A percentile compares a stretch with the other conserved stretches of the same genome.
Evolutionary conservation across 768 basidiomycete genomes (phyloP).

Genomic region (Hericium coralloides): DNA sequence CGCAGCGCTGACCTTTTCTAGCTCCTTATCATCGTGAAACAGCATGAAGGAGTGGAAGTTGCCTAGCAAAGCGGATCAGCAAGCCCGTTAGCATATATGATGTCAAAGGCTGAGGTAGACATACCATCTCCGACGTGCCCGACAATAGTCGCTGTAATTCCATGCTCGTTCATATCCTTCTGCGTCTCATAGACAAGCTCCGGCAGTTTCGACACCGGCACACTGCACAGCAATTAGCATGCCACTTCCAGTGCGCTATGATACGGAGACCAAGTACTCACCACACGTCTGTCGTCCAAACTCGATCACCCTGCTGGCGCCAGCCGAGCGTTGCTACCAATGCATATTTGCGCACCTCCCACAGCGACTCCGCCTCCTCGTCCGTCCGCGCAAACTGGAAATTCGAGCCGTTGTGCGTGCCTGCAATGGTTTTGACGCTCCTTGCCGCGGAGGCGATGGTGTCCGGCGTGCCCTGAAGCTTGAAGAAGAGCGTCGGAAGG

Average conservation of each 20-base stretch:
- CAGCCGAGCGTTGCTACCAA: constrained; percentile 57
- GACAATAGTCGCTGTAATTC: constrained; percentile 34
- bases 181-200: constrained; percentile 32
- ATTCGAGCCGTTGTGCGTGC: constrained; percentile 48
- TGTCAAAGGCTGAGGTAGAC: background rate
- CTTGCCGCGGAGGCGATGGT: constrained; percentile 51
- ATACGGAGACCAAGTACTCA: constrained; percentile 22
- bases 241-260: background rate
- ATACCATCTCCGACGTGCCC: constrained; percentile 35
- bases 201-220: constrained; percentile 26
- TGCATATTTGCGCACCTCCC: constrained; percentile 83
- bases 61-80: constrained; percentile 19
- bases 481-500: constrained; percentile 82
- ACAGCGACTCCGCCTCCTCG: constrained; percentile 66
- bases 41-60: constrained; percentile 47
- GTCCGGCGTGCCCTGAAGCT: constrained; percentile 70
- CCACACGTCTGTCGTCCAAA: constrained; percentile 92
- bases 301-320: constrained; percentile 50
- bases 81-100: background rate
- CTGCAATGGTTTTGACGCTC: constrained; percentile 49
- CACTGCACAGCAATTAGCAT: constrained; percentile 12
- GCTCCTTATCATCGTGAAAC: constrained; percentile 50
- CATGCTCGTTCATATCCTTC: constrained; percentile 33
- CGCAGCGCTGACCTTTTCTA: constrained; percentile 42
- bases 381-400: constrained; percentile 72